phyloP scores from a whole-genome alignment of 1,139 yeast species.

The Pichia norvegensis region DNA sequence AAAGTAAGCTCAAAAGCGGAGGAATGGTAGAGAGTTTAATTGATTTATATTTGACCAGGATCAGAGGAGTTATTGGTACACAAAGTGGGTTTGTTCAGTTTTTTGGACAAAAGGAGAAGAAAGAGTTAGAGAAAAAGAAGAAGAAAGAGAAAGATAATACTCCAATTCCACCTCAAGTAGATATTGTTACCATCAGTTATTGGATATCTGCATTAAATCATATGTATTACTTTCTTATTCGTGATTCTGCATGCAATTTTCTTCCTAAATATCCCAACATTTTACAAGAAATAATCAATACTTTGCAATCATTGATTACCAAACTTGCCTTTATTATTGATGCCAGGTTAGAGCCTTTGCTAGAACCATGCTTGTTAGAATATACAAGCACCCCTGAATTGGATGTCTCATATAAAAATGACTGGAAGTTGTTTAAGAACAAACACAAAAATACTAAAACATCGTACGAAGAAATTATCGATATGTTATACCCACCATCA shows the following conservation, averaged over 20 bases:
- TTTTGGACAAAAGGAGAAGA: constrained; percentile 13
- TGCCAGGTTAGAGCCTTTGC: constrained; percentile 45
- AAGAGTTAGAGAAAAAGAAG: constrained; percentile 13
- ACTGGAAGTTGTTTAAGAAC: constrained; percentile 67
- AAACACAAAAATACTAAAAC: constrained; percentile 30
- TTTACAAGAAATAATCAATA: constrained; percentile 51
- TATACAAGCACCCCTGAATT: constrained; percentile 62
- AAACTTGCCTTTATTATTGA: constrained; percentile 61
- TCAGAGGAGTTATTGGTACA: constrained; percentile 51
- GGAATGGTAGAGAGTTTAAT: constrained; percentile 51
- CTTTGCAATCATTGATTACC: constrained; percentile 53
- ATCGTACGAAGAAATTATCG: constrained; percentile 60
- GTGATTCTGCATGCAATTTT: constrained; percentile 40
- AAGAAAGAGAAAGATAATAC: constrained; percentile 18
- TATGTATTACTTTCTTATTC: constrained; percentile 54
- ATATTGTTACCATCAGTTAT: constrained; percentile 61
- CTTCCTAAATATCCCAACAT: constrained; percentile 48
- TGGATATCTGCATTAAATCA: constrained; percentile 67
- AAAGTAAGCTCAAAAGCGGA: constrained; percentile 43
- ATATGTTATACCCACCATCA: constrained; percentile 67
- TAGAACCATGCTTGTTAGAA: constrained; percentile 57
- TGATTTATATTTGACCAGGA: constrained; percentile 53
- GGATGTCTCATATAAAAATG: constrained; percentile 53
- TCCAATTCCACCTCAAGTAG: constrained; percentile 40
- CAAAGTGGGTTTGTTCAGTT: constrained; percentile 50